phyloP scores from a whole-genome alignment of 2,329 filamentous ascomycete genomes.

The Myrmaecium sp. region DNA sequence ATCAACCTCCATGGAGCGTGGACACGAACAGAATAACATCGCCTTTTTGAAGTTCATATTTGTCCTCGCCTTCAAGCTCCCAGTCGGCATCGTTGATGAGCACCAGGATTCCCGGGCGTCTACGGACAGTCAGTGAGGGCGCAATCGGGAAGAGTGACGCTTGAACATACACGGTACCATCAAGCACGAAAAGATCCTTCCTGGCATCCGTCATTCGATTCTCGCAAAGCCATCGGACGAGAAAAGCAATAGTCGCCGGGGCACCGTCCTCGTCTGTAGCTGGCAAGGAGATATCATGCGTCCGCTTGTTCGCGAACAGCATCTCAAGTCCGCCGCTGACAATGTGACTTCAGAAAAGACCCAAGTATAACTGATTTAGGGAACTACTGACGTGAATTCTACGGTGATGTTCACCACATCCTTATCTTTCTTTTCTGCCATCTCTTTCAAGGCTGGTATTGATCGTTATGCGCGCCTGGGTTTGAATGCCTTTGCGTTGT shows the following conservation, averaged over 20 bases:
- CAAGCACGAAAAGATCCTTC: conserved; percentile 77
- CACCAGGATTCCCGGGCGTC: conserved; percentile 86
- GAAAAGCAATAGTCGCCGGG: conserved; percentile 51
- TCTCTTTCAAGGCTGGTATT: too few species aligned
- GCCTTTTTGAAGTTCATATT: conserved; percentile 62
- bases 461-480: too few species aligned
- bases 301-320: conserved; percentile 71
- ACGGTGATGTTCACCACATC: conserved; percentile 43
- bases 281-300: conserved; percentile 55
- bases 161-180: conserved; percentile 63
- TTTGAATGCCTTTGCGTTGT: too few species aligned
- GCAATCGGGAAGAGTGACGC: background rate
- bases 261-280: conserved; percentile 40
- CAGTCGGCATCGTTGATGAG: conserved; percentile 97
- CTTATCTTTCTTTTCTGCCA: conserved; percentile 10
- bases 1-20: conserved; percentile 78
- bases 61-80: conserved; percentile 91
- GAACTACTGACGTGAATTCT: conserved; percentile 50
- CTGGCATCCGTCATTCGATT: conserved; percentile 72
- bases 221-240: conserved; percentile 65
- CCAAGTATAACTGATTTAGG: conserved; percentile 1
- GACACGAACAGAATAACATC: conserved; percentile 95
- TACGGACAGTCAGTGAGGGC: conserved; percentile 24
- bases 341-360: conserved; percentile 7
- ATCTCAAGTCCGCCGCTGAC: conserved; percentile 74